A percentile compares a stretch with the other conserved stretches of the same genome.
These are phyloP conservation scores for Cordyceps farinosa DNA, from an alignment of 2,329 filamentous ascomycete species.

Conservation along the genomic window DNA sequence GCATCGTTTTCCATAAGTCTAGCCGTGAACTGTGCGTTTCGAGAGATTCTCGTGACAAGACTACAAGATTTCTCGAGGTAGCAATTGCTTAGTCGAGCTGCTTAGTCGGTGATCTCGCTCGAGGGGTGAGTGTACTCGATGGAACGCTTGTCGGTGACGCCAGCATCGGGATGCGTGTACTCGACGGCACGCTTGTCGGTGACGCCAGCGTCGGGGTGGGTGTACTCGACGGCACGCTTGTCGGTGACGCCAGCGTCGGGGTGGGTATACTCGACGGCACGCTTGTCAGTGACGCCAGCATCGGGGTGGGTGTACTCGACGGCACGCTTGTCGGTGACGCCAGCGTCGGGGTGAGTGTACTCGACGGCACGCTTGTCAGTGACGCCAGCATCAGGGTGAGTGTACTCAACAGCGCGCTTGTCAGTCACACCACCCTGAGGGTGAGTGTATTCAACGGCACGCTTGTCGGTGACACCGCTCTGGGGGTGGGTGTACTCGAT, in stretches of 20 bases:
- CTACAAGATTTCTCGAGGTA: no score
- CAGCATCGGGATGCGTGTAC: background rate
- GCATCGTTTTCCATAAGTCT: no score
- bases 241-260: background rate
- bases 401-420: background rate
- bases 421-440: background rate
- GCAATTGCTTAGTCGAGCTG: no score
- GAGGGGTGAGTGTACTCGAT: background rate
- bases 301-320: background rate
- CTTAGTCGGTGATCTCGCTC: background rate
- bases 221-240: background rate
- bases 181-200: background rate
- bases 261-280: background rate
- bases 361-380: background rate
- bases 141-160: background rate
- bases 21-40: no score
- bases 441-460: conserved; percentile 1
- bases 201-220: background rate
- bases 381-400: background rate
- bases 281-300: background rate
- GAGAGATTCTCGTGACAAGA: no score
- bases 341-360: background rate
- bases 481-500: background rate
- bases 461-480: background rate
- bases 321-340: background rate